Evolutionary conservation across 768 basidiomycete genomes (phyloP), one percentile per base, ranked within the genome.

Genomic region (Boletus sp.): DNA sequence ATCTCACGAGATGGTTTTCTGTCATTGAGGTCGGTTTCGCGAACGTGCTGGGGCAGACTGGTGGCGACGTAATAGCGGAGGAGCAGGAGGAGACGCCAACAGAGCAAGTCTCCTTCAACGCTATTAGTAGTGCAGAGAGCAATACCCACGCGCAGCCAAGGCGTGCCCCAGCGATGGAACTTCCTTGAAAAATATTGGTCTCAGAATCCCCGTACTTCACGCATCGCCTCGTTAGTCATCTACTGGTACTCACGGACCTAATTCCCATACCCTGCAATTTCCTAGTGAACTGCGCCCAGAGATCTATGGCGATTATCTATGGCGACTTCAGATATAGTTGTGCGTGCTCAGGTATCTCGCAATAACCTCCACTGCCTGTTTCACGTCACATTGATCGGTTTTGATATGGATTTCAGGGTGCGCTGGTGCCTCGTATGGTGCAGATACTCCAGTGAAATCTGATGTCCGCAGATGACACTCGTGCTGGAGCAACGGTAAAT

Each of bases 391-490:
- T 70, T 94, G 79, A 66, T 90, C 82, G 3, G 96, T 98, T 67
- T 81, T 85, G 72, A 99, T 88, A 75, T 95, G 93, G 55, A 99
- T 82, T 73, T 98, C 97, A 40, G 97, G 87, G 14, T 74, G 73
- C 52, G 78, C 77, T 17, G 97, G 97, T 6, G 85, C 82, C 73
- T 98, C 97, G 71, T 98, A 98, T 17, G 97, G 97, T 6, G 97
- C 93, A 21, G 93, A 95, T 69, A 98, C 88, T 7, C 97, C 97
- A 44, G 97, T 98, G 74, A 99, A 99, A 51, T 98, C 97, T 98
- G 65, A 41, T n/a, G 32, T 50, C 30, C 14, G 43, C 34, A 9
- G 53, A 62, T 64, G 56, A 53, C 8, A 23, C 15, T 27, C 13
- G 30, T 49, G 34, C 21, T 46, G 30, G 51, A 37, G 15, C 39